phyloP scores from a whole-genome alignment of 192 early-diverging fungal genomes.

The Funneliformis mosseae region DNA sequence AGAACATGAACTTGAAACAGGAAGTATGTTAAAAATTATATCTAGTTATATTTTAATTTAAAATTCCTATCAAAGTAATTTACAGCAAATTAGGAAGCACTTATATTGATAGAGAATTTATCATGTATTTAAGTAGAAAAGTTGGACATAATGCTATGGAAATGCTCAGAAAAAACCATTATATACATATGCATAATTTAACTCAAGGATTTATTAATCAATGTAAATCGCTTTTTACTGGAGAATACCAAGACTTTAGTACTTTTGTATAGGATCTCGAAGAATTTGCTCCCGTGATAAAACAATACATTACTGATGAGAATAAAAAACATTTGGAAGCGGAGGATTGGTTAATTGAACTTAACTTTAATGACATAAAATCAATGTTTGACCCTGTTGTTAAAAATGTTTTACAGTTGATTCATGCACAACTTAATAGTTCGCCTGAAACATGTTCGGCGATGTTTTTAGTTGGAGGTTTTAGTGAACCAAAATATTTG shows the following conservation, averaged over 20 bases:
- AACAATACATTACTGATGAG: neutral
- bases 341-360: constrained; percentile 49
- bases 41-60: neutral
- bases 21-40: neutral
- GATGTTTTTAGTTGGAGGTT: constrained; percentile 46
- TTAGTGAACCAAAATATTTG: constrained; percentile 43
- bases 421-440: constrained; percentile 41
- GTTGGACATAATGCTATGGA: constrained; percentile 41
- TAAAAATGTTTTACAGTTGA: constrained; percentile 39
- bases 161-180: constrained; percentile 39
- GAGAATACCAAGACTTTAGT: neutral
- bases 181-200: neutral
- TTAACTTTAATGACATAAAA: constrained; percentile 44
- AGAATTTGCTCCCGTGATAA: neutral
- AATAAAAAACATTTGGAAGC: constrained; percentile 41
- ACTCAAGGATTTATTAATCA: neutral
- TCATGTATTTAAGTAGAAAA: constrained; percentile 48
- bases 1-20: neutral
- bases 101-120: constrained; percentile 44
- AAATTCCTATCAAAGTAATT: too few species aligned
- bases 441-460: constrained; percentile 29
- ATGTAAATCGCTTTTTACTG: neutral
- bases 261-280: neutral
- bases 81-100: constrained; percentile 37
- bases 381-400: constrained; percentile 40